Evolutionary conservation across 352 stramenopile species (phyloP).

Genomic region (Globisporangium viniferum): DNA sequence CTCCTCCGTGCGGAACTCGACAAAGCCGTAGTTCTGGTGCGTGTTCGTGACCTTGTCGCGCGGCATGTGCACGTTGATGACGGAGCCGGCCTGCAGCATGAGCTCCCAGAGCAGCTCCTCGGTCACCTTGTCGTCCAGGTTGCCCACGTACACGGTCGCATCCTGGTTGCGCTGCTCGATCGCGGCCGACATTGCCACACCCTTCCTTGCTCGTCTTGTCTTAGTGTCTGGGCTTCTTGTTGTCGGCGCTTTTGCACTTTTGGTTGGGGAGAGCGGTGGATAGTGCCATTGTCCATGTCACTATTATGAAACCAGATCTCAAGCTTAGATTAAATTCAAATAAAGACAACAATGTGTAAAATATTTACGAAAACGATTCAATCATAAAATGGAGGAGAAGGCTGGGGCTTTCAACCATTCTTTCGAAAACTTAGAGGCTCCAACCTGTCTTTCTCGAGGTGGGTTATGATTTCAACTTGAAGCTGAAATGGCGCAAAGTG

Average conservation of each 20-base stretch:
- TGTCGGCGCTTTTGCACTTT: not conserved
- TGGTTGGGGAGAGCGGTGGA: constrained; percentile 1
- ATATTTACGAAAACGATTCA: too few relatives aligned
- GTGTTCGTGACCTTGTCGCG: constrained; percentile 96
- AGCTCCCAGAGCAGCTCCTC: constrained; percentile 98
- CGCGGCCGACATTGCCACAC: constrained; percentile 63
- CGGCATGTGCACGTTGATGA: constrained; percentile 98
- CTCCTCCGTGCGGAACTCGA: constrained; percentile 97
- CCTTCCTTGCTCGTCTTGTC: not conserved
- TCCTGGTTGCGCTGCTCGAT: constrained; percentile 93
- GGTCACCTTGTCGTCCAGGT: constrained; percentile 94
- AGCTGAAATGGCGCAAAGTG: too few relatives aligned
- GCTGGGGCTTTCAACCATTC: too few relatives aligned
- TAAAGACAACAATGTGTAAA: too few relatives aligned
- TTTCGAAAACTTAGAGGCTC: too few relatives aligned
- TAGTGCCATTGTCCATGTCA: not conserved
- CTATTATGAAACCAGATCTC: not conserved
- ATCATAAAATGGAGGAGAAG: too few relatives aligned
- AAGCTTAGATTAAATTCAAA: not conserved
- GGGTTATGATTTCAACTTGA: too few relatives aligned
- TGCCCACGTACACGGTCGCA: constrained; percentile 98
- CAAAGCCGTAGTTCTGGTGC: constrained; percentile 98
- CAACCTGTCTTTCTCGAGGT: too few relatives aligned
- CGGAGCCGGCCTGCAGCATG: constrained; percentile 92
- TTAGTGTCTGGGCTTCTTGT: not conserved